Conservation (phyloP, 441 rosid species). For the Pelargonium myrrhifolium region DNA sequence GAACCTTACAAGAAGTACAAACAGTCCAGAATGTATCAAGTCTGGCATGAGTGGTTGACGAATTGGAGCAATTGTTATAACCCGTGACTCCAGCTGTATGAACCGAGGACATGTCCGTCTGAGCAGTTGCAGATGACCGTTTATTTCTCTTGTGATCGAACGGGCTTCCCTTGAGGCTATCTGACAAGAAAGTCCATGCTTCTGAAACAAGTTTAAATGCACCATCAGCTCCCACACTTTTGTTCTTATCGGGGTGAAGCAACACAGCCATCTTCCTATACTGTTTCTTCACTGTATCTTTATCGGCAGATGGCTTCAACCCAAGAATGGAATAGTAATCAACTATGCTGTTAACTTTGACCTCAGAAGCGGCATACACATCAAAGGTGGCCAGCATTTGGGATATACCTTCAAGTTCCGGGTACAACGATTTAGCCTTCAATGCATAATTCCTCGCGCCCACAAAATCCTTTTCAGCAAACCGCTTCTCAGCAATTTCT, state of each 20-base stretch:
- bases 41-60: conserved; percentile 46
- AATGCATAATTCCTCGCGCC: conserved; percentile 73
- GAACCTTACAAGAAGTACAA: conserved; percentile 96
- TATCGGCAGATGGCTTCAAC: conserved; percentile 80
- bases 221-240: conserved; percentile 91
- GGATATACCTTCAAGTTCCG: conserved; percentile 80
- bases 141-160: conserved; percentile 64
- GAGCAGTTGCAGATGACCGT: conserved; percentile 42
- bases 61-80: conserved; percentile 37
- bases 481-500: conserved; percentile 80
- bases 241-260: conserved; percentile 95
- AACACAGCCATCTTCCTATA: conserved; percentile 80
- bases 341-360: conserved; percentile 48
- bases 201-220: conserved; percentile 92
- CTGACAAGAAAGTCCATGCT: conserved; percentile 80
- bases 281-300: conserved; percentile 79
- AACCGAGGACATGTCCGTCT: conserved; percentile 42
- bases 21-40: conserved; percentile 98
- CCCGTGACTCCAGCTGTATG: conserved; percentile 44
- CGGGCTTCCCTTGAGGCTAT: conserved; percentile 60
- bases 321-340: conserved; percentile 86
- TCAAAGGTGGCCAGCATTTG: conserved; percentile 90
- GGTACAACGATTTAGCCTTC: conserved; percentile 69
- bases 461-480: conserved; percentile 63
- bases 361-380: conserved; percentile 73